These are phyloP conservation scores for Wallacemonas sp. DNA, from an alignment of 208 protist genomes.

Conservation along the genomic window DNA sequence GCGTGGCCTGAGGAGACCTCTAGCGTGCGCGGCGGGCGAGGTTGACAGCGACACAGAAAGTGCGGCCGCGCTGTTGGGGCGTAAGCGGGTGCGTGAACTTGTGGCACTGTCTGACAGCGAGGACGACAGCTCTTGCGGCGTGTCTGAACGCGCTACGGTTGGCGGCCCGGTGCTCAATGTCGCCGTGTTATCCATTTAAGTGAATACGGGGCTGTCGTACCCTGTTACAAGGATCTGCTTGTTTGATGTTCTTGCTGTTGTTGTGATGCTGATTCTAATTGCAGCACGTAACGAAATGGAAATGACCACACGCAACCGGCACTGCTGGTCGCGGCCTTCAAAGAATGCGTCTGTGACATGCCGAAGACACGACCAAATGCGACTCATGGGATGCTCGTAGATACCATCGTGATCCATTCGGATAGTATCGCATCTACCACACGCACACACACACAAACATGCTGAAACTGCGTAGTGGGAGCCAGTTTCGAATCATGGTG, in stretches of 20 bases:
- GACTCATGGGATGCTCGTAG: too few species aligned
- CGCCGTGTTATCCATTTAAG: conserved; percentile 5
- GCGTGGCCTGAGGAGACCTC: not conserved
- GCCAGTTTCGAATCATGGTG: not conserved
- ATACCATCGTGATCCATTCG: not conserved
- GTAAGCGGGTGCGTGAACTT: conserved; percentile 19
- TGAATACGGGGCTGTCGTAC: too few species aligned
- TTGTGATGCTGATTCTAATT: too few species aligned
- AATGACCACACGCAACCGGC: too few species aligned
- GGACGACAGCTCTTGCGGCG: conserved; percentile 8
- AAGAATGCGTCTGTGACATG: too few species aligned
- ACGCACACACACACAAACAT: not conserved
- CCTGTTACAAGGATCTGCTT: too few species aligned
- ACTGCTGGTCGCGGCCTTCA: too few species aligned
- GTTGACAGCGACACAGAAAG: not conserved
- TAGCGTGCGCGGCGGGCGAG: not conserved
- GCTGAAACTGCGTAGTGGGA: not conserved
- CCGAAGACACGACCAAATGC: not conserved
- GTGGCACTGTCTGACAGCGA: conserved; percentile 15
- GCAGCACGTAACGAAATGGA: too few species aligned
- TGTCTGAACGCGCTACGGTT: not conserved
- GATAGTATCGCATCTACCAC: not conserved
- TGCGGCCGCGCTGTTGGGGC: not conserved
- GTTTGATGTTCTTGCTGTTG: too few species aligned
- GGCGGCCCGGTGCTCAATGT: conserved; percentile 8